A percentile compares a stretch with the other conserved stretches of the same genome.
These are phyloP conservation scores for Narthecium ossifragum DNA, from an alignment of 106 monocot genomes.

Conservation along the genomic window DNA sequence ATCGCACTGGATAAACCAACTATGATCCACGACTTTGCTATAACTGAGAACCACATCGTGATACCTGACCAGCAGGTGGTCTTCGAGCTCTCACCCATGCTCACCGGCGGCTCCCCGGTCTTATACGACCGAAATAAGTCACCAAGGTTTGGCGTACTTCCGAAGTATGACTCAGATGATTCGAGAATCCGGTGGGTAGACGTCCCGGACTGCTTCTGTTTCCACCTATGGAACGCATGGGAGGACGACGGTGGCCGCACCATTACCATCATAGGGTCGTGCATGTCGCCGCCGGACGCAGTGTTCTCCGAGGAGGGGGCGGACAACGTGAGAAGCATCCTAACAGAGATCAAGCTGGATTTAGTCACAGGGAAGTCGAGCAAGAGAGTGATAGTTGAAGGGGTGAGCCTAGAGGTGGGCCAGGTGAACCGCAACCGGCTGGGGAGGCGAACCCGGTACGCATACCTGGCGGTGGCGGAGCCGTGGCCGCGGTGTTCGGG, in stretches of 20 bases:
- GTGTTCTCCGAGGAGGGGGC: conserved; percentile 37
- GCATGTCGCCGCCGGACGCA: conserved; percentile 57
- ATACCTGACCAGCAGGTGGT: conserved; percentile 58
- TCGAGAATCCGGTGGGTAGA: conserved; percentile 44
- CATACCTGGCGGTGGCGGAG: conserved; percentile 61
- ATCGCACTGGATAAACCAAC: conserved; percentile 38
- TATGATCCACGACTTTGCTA: conserved; percentile 63
- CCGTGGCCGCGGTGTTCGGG: conserved; percentile 73
- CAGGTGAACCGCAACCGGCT: conserved; percentile 45
- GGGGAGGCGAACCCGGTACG: conserved; percentile 48
- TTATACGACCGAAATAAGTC: conserved; percentile 27
- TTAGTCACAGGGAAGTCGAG: conserved; percentile 31
- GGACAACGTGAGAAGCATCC: conserved; percentile 16
- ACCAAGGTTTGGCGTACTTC: conserved; percentile 44
- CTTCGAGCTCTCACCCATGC: conserved; percentile 40
- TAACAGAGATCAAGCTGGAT: conserved; percentile 44
- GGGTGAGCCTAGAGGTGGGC: conserved; percentile 39
- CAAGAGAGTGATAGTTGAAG: conserved; percentile 20
- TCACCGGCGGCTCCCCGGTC: conserved; percentile 43
- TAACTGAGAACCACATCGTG: conserved; percentile 43
- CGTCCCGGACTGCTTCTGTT: conserved; percentile 65
- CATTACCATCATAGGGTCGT: conserved; percentile 46
- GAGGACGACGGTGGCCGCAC: conserved; percentile 32
- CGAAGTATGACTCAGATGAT: conserved; percentile 34
- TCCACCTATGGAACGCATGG: conserved; percentile 73